Evolutionary conservation across 257 asterid genomes (phyloP).

Genomic region (Plectranthus barbatus): DNA sequence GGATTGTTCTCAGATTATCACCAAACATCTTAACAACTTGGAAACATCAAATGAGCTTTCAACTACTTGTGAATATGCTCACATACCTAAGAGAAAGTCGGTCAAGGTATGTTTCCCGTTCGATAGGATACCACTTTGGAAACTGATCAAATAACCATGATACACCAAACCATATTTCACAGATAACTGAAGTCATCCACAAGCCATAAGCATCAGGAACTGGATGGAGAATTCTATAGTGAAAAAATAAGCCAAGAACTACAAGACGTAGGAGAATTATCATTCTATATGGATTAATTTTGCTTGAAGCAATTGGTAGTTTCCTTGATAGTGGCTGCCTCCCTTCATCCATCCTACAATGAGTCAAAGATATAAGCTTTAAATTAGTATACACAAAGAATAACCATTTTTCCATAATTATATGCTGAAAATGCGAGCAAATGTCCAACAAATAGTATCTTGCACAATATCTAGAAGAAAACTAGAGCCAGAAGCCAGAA

Average conservation of each 20-base stretch:
- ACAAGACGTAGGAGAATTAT: conserved; percentile 64
- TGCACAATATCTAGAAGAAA: background rate
- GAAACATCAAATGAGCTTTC: background rate
- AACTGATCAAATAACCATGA: conserved; percentile 97
- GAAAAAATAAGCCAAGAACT: conserved; percentile 77
- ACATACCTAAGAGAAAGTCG: conserved; percentile 72
- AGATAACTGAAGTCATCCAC: conserved; percentile 88
- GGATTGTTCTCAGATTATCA: background rate
- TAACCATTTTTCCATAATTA: background rate
- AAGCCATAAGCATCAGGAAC: conserved; percentile 70
- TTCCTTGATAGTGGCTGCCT: conserved; percentile 91
- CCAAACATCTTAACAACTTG: background rate
- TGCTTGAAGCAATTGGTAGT: conserved; percentile 77
- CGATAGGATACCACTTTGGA: conserved; percentile 86
- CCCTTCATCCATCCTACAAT: conserved; percentile 87
- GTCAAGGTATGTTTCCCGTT: conserved; percentile 87
- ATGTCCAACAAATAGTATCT: background rate
- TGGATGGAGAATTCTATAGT: conserved; percentile 78
- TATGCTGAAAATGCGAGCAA: background rate
- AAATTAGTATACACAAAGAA: background rate
- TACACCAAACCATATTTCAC: conserved; percentile 90
- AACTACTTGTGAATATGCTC: background rate
- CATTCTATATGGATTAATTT: conserved; percentile 75
- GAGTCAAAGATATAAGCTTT: background rate
- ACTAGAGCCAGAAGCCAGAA: background rate